phyloP scores from a whole-genome alignment of 805 yeast genomes.

The Kregervanrija delftensis region DNA sequence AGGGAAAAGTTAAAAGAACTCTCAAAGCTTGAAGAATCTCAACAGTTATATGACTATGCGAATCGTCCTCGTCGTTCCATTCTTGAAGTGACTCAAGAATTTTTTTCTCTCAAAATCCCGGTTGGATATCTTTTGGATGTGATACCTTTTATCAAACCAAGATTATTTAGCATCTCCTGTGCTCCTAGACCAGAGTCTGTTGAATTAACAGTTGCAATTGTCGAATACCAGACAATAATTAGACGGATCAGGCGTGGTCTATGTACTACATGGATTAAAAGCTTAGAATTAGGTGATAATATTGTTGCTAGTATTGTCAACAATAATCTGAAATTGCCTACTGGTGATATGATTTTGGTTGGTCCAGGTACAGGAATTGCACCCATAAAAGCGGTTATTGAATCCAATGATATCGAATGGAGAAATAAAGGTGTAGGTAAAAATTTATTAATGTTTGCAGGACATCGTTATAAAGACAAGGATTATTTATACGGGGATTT shows the following conservation, averaged over 20 bases:
- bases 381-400: conserved; percentile 73
- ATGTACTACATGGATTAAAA: conserved; percentile 70
- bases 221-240: conserved; percentile 77
- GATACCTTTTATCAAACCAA: conserved; percentile 71
- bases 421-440: conserved; percentile 11
- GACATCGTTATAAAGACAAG: conserved; percentile 57
- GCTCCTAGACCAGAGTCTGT: conserved; percentile 30
- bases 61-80: conserved; percentile 87
- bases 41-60: conserved; percentile 86
- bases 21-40: conserved; percentile 60
- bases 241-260: conserved; percentile 72
- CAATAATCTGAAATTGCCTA: conserved; percentile 34
- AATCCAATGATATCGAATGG: conserved; percentile 17
- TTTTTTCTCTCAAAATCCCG: conserved; percentile 70
- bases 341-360: conserved; percentile 46
- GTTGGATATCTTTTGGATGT: conserved; percentile 67
- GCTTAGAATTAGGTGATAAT: conserved; percentile 38
- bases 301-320: conserved; percentile 46
- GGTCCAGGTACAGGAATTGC: conserved; percentile 98
- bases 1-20: conserved; percentile 71
- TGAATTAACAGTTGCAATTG: conserved; percentile 77
- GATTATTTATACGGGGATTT: conserved; percentile 62
- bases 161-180: conserved; percentile 83
- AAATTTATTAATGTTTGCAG: conserved; percentile 56
- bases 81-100: conserved; percentile 77